Evolutionary conservation across 495 filamentous ascomycete species (phyloP), one percentile per base, ranked within the genome.

Genomic region (Hyaloscypha variabilis): DNA sequence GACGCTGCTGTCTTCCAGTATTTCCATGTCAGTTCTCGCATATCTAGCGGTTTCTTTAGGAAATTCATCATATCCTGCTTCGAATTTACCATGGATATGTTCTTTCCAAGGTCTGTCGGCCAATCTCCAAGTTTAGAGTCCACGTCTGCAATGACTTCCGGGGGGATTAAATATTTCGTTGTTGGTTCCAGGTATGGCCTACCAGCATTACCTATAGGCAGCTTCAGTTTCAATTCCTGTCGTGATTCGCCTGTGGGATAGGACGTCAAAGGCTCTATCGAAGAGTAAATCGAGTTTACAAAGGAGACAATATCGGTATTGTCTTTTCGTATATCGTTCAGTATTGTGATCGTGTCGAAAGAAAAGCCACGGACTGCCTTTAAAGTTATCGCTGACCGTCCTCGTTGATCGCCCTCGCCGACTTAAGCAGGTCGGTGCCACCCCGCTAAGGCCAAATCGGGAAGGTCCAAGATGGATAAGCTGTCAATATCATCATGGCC

Each of bases 191-290:
- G 19, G 23, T 51, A 25, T 23, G 57, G 57, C 6, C 14, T n/a
- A 19, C 11, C 31, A 2, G 57, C 57, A 59, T 59, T 59, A 11
- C 57, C 57, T 6, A 59, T 59, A 8, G 57, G 57, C 11, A 59
- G 10, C 29, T 59, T 59, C 29, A 31, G n/a, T 14, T n/a, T 49
- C 5, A 61, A 24, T 5, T 61, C 59, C 8, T 50, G 19, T 5
- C 36, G 39, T 11, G 42, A 29, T 24, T 61, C 36, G 8, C 39
- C 23, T 2, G 42, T 51, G 17, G 24, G 36, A 28, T 49, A 49
- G 36, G 17, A 11, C 13, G 3, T 61, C 14, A 51, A n/a, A 3
- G 13, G 21, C n/a, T 51, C 59, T 8, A 61, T 14, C 30, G 26
- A 50, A 17, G 34, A n/a, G 11, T 30, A 21, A 25, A 61, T 51